A percentile compares a stretch with the other conserved stretches of the same genome.
Conservation (phyloP, 2,329 filamentous ascomycete genomes). For the Phialophora macrospora region DNA sequence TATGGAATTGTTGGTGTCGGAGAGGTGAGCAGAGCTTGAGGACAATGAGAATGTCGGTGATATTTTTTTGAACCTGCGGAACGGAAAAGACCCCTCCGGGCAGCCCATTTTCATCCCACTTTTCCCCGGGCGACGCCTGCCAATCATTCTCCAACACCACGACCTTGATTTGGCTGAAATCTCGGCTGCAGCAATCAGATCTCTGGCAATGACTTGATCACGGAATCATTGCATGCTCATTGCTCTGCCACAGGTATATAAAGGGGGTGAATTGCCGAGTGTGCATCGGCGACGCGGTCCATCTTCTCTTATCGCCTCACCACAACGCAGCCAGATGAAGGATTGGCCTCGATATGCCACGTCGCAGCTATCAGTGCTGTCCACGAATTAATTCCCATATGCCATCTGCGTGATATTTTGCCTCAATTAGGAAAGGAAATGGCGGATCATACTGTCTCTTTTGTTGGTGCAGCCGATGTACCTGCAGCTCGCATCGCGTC, state of each 20-base stretch:
- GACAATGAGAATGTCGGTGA: conserved; percentile 20
- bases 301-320: conserved; percentile 13
- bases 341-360: conserved; percentile 2
- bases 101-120: conserved; percentile 11
- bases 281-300: not conserved
- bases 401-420: conserved; percentile 29
- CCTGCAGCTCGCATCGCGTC: conserved; percentile 3
- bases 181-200: not conserved
- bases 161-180: not conserved
- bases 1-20: conserved; percentile 1
- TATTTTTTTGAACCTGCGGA: conserved; percentile 20
- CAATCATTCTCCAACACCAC: conserved; percentile 10
- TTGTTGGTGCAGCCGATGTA: not conserved
- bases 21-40: conserved; percentile 7
- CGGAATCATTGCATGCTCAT: conserved; percentile 13
- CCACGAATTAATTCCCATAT: not conserved
- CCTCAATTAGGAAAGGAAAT: conserved; percentile 29
- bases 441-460: not conserved
- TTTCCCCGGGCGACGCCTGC: not conserved
- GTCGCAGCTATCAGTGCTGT: not conserved
- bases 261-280: not conserved
- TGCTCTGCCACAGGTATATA: conserved; percentile 7
- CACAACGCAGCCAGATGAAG: not conserved
- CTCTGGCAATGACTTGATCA: conserved; percentile 8
- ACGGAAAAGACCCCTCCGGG: conserved; percentile 19